Percentiles rank a stretch among this genome's conserved stretches.
Evolutionary conservation across 75 land plant genomes (phyloP).

Genomic region (Pinus albicaulis): DNA sequence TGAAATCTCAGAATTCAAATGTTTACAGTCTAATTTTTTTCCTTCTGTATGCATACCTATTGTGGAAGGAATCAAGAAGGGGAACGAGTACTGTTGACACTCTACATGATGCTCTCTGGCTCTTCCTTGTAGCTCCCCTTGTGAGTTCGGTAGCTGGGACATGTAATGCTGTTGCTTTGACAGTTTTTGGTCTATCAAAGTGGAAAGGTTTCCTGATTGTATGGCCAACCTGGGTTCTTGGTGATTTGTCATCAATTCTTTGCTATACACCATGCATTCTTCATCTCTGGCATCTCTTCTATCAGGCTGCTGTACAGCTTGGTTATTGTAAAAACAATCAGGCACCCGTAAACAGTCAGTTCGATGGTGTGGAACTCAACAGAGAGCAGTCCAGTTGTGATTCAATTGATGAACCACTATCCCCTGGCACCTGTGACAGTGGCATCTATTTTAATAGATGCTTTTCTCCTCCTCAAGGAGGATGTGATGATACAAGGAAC

Average conservation of each 20-base stretch:
- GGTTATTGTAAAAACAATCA: slow-evolving; percentile 4
- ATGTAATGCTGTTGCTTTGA: slow-evolving; percentile 37
- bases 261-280: slow-evolving; percentile 45
- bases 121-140: slow-evolving; percentile 45
- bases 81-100: slow-evolving; percentile 38
- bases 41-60: slow-evolving; percentile 1
- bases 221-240: slow-evolving; percentile 53
- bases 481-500: not conserved
- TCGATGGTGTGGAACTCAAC: not conserved
- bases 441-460: not conserved
- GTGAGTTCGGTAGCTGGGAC: slow-evolving; percentile 29
- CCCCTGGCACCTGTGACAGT: not conserved
- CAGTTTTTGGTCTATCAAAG: slow-evolving; percentile 25
- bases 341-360: not conserved
- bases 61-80: slow-evolving; percentile 36
- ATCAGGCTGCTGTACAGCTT: slow-evolving; percentile 7
- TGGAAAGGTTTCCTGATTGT: slow-evolving; percentile 28
- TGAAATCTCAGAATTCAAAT: not conserved
- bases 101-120: slow-evolving; percentile 47
- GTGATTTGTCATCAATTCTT: slow-evolving; percentile 43
- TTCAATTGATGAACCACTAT: not conserved
- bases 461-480: not conserved
- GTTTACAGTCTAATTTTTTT: slow-evolving; percentile 3
- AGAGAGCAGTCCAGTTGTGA: not conserved
- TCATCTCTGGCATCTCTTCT: slow-evolving; percentile 37